Evolutionary conservation across 176 grass and related monocot species (phyloP).

Genomic region (Cymbopogon citratus): DNA sequence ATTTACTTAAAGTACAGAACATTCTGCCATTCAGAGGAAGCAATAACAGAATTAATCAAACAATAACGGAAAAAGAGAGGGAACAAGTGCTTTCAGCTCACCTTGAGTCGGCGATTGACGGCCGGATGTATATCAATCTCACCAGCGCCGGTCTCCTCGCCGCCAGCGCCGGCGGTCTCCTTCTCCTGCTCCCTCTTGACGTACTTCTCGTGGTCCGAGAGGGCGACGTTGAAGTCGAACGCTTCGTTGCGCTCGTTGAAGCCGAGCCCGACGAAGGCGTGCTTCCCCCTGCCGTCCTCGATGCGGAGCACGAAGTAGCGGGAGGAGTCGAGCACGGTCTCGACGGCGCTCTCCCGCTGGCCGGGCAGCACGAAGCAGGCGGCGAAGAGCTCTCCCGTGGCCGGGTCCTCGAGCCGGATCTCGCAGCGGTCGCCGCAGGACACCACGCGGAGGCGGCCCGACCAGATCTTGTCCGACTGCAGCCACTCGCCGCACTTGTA

Average conservation of each 20-base stretch:
- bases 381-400: conserved; percentile 85
- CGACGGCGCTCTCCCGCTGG: conserved; percentile 60
- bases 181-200: conserved; percentile 96
- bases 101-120: conserved; percentile 90
- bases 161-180: conserved; percentile 29
- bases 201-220: conserved; percentile 98
- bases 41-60: not conserved
- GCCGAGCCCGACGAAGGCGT: conserved; percentile 92
- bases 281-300: conserved; percentile 79
- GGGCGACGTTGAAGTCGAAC: conserved; percentile 94
- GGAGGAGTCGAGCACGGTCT: conserved; percentile 89
- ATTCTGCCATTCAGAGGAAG: not conserved
- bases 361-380: conserved; percentile 77
- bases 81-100: conserved; percentile 9
- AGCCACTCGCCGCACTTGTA: conserved; percentile 99
- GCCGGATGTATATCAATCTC: conserved; percentile 87
- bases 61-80: not conserved
- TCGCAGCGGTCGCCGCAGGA: conserved; percentile 86
- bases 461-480: conserved; percentile 97
- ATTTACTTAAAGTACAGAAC: not conserved
- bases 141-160: conserved; percentile 52
- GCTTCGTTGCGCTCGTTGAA: conserved; percentile 97
- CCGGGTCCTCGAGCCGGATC: conserved; percentile 91
- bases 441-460: conserved; percentile 89
- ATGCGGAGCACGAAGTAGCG: conserved; percentile 95